Base-by-base conservation (phyloP, 305 asterid genomes). In the Fraxinus latifolia region DNA sequence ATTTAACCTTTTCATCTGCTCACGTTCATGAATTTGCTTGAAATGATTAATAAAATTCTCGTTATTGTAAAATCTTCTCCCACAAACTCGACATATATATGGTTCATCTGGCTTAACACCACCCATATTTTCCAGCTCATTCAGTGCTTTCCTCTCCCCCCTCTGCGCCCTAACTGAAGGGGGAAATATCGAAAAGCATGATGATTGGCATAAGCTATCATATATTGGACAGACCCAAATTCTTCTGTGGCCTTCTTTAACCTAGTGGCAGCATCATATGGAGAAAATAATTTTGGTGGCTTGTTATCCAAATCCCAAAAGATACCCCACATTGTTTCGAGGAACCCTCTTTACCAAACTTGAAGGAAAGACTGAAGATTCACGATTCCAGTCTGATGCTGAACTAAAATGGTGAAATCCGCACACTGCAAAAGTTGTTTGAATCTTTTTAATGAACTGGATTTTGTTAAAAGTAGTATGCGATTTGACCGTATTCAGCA, bases 231-330 rank as follows among this genome's bases (percentile, higher is more conserved):
- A 76, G 89, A 88, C n/a, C 99, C 98, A 68, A 93, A 91, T 80
- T 85, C 84, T 36, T 83, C 88, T 37, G 93, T 91, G 14, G 96
- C 94, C 70, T 88, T 91, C 78, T 84, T 92, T 67, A 95, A 75
- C 84, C 86, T 84, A 9, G 85, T 73, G 12, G 98, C 98, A 72
- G 97, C 97, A 81, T 93, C 97, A 81, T 84, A 93, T 3, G 97
- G 97, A 14, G 94, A 92, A 77, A 86, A 60, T 14, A 93, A 79
- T 78, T 91, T 93, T 12, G 95, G 97, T 31, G 95, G 94, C 87
- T 93, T 93, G 90, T 93, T 95, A 81, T 92, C 97, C 79, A 95
- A 87, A 88, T 95, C 96, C 98, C 98, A 95, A 81, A 94, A 94
- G 82, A 94, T 86, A 7, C 95, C 95, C 68, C 25, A 94, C 97